Evolutionary conservation across 2,329 filamentous ascomycete genomes (phyloP).

Genomic region (Hymenoscyphus repandus): DNA sequence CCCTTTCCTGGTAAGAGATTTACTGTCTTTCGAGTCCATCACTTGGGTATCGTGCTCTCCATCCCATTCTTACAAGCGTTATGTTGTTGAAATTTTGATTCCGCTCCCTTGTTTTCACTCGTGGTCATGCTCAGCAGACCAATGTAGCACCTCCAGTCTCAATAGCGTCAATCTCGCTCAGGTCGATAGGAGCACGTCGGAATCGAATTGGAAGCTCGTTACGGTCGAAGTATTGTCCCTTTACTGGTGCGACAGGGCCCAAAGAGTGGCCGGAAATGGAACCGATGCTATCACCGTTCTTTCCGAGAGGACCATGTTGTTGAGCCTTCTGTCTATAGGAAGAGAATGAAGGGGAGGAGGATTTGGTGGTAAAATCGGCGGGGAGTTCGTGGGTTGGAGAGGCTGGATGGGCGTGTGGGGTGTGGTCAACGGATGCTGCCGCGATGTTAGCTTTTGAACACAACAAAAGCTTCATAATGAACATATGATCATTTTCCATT

Average conservation of each 20-base stretch:
- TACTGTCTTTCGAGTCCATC: not conserved
- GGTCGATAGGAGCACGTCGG: slow-evolving; percentile 65
- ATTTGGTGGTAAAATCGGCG: slow-evolving; percentile 45
- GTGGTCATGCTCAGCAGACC: slow-evolving; percentile 31
- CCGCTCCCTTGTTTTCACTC: not conserved
- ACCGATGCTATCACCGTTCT: slow-evolving; percentile 21
- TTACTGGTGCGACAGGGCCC: slow-evolving; percentile 63
- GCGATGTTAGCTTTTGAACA: slow-evolving; percentile 9
- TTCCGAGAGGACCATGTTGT: slow-evolving; percentile 52
- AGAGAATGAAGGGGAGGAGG: slow-evolving; percentile 44
- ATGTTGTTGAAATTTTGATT: not conserved
- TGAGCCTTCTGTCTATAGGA: slow-evolving; percentile 53
- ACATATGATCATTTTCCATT: not conserved
- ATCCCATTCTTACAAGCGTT: not conserved
- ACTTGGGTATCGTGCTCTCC: not conserved
- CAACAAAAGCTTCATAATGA: not conserved
- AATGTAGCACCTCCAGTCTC: slow-evolving; percentile 84
- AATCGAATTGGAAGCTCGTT: slow-evolving; percentile 83
- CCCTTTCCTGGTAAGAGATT: no score
- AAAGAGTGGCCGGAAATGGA: slow-evolving; percentile 54
- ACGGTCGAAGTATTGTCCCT: slow-evolving; percentile 82
- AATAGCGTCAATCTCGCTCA: slow-evolving; percentile 89
- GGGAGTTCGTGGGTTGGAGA: slow-evolving; percentile 48
- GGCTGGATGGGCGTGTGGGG: slow-evolving; percentile 51
- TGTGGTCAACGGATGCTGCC: slow-evolving; percentile 51